Evolutionary conservation across 2,329 filamentous ascomycete genomes (phyloP).

Genomic region (Colletotrichum melonis): DNA sequence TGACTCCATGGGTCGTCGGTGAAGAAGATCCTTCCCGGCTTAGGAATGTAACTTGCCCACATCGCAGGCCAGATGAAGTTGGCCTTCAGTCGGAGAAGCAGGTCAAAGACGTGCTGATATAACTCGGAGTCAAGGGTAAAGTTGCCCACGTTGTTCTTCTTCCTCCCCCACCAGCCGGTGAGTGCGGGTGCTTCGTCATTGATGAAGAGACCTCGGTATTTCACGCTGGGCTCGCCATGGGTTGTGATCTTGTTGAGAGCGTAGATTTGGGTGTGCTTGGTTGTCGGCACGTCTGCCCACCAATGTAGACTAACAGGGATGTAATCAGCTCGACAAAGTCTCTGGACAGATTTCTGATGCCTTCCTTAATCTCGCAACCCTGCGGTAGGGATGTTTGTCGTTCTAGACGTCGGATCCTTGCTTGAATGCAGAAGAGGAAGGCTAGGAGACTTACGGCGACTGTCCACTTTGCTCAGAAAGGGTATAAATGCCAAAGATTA

Average conservation of each 20-base stretch:
- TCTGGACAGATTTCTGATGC: no score
- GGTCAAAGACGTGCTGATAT: constrained; percentile 74
- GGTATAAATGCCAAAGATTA: constrained; percentile 70
- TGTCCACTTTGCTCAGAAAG: constrained; percentile 72
- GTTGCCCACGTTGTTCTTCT: constrained; percentile 6
- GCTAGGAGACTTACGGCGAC: constrained; percentile 52
- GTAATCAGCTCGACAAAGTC: neutral
- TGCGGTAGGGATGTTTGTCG: neutral
- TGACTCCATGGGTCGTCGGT: constrained; percentile 75
- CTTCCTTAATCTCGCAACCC: neutral
- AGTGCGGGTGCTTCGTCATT: constrained; percentile 60
- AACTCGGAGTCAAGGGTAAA: constrained; percentile 60
- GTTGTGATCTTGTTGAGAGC: constrained; percentile 46
- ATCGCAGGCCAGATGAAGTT: constrained; percentile 77
- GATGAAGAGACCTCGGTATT: constrained; percentile 71
- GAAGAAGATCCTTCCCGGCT: constrained; percentile 76
- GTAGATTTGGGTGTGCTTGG: constrained; percentile 59
- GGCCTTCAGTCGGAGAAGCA: constrained; percentile 72
- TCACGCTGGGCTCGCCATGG: constrained; percentile 65
- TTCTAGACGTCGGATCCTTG: neutral
- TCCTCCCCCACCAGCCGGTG: constrained; percentile 22
- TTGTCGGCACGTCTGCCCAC: constrained; percentile 67
- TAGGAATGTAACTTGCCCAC: constrained; percentile 43
- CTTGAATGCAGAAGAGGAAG: no score
- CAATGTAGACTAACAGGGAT: constrained; percentile 60